Evolutionary conservation across 1,284 basidiomycete species (phyloP).

Genomic region (Marasmius sp.): DNA sequence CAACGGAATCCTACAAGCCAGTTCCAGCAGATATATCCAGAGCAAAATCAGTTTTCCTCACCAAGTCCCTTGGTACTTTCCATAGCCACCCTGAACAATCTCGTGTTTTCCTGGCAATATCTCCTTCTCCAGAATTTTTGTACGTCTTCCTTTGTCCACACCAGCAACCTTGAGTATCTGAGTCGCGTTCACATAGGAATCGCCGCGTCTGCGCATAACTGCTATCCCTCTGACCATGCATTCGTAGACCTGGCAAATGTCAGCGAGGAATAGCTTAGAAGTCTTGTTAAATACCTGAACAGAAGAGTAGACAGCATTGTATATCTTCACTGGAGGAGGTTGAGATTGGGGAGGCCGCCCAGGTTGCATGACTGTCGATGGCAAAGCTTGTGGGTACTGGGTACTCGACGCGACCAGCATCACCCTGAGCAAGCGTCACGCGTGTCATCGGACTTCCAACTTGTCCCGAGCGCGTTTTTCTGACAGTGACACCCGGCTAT

Average conservation of each 20-base stretch:
- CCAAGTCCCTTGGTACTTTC: slow-evolving; percentile 99
- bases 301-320: slow-evolving; percentile 86
- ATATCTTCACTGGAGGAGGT: slow-evolving; percentile 75
- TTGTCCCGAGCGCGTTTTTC: background rate
- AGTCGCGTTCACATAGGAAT: slow-evolving; percentile 96
- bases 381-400: background rate
- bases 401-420: slow-evolving; percentile 1
- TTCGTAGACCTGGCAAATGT: slow-evolving; percentile 78
- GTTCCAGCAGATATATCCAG: slow-evolving; percentile 12
- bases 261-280: slow-evolving; percentile 29
- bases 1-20: slow-evolving; percentile 78
- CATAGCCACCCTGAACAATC: slow-evolving; percentile 99
- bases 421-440: background rate
- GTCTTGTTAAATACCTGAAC: slow-evolving; percentile 58
- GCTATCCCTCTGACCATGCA: slow-evolving; percentile 98
- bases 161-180: slow-evolving; percentile 99
- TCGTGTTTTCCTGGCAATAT: slow-evolving; percentile 95
- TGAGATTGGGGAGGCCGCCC: slow-evolving; percentile 33
- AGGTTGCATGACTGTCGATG: slow-evolving; percentile 3
- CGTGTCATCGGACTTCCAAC: slow-evolving; percentile 1
- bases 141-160: slow-evolving; percentile 93
- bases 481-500: background rate
- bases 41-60: slow-evolving; percentile 32
- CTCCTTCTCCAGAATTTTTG: slow-evolving; percentile 98
- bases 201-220: slow-evolving; percentile 94